Evolutionary conservation across 202 grass and related monocot genomes (phyloP).

Genomic region (Carex arenaria): DNA sequence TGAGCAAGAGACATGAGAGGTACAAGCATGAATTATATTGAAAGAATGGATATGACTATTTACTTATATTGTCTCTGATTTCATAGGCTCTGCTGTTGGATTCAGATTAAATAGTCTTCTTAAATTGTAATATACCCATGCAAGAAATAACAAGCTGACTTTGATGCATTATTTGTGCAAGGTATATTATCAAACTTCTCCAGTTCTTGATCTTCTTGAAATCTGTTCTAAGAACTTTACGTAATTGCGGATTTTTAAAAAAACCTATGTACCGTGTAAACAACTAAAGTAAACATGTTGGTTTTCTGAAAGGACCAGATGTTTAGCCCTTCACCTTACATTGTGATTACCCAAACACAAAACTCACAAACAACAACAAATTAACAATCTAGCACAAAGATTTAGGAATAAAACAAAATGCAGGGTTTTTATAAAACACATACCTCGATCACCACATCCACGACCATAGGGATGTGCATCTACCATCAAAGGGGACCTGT

Average conservation of each 20-base stretch:
- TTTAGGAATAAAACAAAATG: background rate
- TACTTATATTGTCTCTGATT: conserved; percentile 27
- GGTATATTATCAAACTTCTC: conserved; percentile 35
- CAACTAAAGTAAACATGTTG: background rate
- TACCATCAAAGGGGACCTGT: conserved; percentile 9
- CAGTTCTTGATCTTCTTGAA: background rate
- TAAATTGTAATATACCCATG: conserved; percentile 84
- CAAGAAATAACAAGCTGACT: conserved; percentile 94
- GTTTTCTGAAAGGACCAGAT: background rate
- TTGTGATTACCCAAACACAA: background rate
- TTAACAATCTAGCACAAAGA: background rate
- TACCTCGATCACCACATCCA: background rate
- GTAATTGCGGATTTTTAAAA: conserved; percentile 1
- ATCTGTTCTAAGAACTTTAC: background rate
- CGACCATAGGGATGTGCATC: background rate
- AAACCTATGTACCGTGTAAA: background rate
- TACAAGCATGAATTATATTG: conserved; percentile 20
- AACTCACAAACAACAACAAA: background rate
- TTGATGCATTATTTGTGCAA: conserved; percentile 99
- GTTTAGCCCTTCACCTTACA: background rate
- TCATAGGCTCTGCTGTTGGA: conserved; percentile 83
- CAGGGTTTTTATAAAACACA: background rate
- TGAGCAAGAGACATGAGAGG: conserved; percentile 27
- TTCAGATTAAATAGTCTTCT: conserved; percentile 97
- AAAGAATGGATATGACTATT: conserved; percentile 7